Conservation (phyloP, 2,329 filamentous ascomycete species). For the Monosporascus sp. region DNA sequence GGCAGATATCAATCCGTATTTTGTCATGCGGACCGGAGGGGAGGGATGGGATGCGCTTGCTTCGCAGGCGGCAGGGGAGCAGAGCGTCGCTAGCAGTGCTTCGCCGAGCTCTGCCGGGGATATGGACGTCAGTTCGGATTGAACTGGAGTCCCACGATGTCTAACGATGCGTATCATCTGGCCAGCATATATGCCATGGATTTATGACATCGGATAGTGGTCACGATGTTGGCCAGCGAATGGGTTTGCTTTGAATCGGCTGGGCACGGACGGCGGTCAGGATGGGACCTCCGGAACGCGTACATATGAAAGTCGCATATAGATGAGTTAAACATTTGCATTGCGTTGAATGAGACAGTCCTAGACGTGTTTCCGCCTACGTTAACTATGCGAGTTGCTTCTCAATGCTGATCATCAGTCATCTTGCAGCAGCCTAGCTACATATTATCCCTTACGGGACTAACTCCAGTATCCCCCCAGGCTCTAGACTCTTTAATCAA, state of each 20-base stretch:
- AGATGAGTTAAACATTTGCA: neutral
- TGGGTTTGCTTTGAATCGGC: neutral
- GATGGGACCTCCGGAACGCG: neutral
- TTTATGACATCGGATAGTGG: too few relatives aligned
- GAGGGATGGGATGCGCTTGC: slow-evolving; percentile 29
- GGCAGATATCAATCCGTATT: slow-evolving; percentile 49
- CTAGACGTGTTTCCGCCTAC: too few relatives aligned
- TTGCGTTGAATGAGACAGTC: too few relatives aligned
- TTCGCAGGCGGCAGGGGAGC: neutral
- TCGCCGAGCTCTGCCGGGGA: slow-evolving; percentile 1
- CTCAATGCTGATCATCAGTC: too few relatives aligned
- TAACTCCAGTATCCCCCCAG: too few relatives aligned
- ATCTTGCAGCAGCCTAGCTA: too few relatives aligned
- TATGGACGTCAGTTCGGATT: neutral
- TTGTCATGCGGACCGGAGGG: slow-evolving; percentile 61
- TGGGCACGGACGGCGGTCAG: neutral
- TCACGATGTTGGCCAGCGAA: too few relatives aligned
- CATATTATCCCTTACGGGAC: too few relatives aligned
- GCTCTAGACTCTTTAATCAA: too few relatives aligned
- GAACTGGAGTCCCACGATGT: neutral
- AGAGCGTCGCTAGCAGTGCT: neutral
- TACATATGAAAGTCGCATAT: neutral
- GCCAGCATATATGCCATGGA: too few relatives aligned
- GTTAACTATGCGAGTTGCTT: too few relatives aligned
- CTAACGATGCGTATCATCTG: too few relatives aligned